Percentiles rank a stretch among this genome's conserved stretches.
Conservation (phyloP, 179 eudicot genomes). For the Beta corolliflora region DNA sequence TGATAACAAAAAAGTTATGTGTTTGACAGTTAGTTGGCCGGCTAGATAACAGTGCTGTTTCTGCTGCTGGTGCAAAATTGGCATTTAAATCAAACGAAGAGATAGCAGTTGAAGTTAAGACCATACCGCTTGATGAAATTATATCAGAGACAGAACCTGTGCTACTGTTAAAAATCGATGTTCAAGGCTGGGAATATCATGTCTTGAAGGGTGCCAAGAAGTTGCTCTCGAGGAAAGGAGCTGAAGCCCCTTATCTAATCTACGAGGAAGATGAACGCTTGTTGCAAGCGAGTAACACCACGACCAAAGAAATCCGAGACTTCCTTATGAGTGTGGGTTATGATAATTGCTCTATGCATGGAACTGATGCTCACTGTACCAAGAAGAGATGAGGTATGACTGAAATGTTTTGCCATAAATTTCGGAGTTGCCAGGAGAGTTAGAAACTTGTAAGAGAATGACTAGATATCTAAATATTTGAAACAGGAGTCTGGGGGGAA, state of each 20-base stretch:
- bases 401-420: slow-evolving; percentile 11
- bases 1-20: background rate
- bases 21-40: slow-evolving; percentile 80
- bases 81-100: slow-evolving; percentile 97
- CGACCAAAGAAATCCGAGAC: slow-evolving; percentile 75
- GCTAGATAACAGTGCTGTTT: slow-evolving; percentile 94
- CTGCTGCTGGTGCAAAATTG: slow-evolving; percentile 86
- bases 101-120: slow-evolving; percentile 64
- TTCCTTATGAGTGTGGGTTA: slow-evolving; percentile 75
- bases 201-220: slow-evolving; percentile 87
- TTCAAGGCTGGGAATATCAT: slow-evolving; percentile 98
- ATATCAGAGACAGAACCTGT: slow-evolving; percentile 67
- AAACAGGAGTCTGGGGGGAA: no score
- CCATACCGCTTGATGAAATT: slow-evolving; percentile 76
- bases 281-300: slow-evolving; percentile 89
- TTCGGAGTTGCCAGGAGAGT: slow-evolving; percentile 5
- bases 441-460: background rate
- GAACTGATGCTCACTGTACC: slow-evolving; percentile 92
- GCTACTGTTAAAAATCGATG: slow-evolving; percentile 82
- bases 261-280: slow-evolving; percentile 94
- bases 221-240: slow-evolving; percentile 73
- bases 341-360: slow-evolving; percentile 69
- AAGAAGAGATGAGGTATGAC: slow-evolving; percentile 44
- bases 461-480: no score
- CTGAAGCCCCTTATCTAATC: slow-evolving; percentile 85